Conservation (phyloP, 2,329 filamentous ascomycete genomes). For the Teratosphaeria pseudoeucalypti region DNA sequence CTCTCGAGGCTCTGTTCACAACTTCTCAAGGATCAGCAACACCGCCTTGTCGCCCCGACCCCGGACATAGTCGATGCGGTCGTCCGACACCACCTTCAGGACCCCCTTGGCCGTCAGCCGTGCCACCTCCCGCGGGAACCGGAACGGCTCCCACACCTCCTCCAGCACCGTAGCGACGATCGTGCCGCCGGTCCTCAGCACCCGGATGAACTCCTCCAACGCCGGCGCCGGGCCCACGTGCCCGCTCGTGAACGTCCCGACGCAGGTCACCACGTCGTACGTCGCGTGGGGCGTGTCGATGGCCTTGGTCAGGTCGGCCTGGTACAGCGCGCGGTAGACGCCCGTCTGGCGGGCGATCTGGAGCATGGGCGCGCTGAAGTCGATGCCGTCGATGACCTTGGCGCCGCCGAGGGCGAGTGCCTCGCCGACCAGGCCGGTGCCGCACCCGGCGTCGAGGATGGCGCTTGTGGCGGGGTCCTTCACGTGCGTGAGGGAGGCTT, state of each 20-base stretch:
- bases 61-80: neutral
- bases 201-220: conserved; percentile 40
- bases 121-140: conserved; percentile 39
- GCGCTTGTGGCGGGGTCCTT: conserved; percentile 12
- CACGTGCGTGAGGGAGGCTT: conserved; percentile 17
- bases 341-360: conserved; percentile 40
- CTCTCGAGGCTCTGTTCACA: neutral
- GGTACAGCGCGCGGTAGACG: conserved; percentile 36
- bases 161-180: conserved; percentile 43
- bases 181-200: conserved; percentile 38
- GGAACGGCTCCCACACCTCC: conserved; percentile 39
- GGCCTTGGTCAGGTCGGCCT: conserved; percentile 38
- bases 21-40: neutral
- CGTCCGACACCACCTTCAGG: neutral
- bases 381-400: conserved; percentile 42
- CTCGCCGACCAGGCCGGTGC: conserved; percentile 44
- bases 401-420: conserved; percentile 36
- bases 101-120: conserved; percentile 14
- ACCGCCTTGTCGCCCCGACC: neutral
- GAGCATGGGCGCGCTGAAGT: conserved; percentile 45
- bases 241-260: conserved; percentile 46
- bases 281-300: conserved; percentile 31
- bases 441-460: conserved; percentile 47
- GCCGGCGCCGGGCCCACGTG: conserved; percentile 42
- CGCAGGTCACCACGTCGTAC: conserved; percentile 44